These are phyloP conservation scores for Macaranga tanarius DNA, from an alignment of 441 rosid genomes.

Conservation along the genomic window DNA sequence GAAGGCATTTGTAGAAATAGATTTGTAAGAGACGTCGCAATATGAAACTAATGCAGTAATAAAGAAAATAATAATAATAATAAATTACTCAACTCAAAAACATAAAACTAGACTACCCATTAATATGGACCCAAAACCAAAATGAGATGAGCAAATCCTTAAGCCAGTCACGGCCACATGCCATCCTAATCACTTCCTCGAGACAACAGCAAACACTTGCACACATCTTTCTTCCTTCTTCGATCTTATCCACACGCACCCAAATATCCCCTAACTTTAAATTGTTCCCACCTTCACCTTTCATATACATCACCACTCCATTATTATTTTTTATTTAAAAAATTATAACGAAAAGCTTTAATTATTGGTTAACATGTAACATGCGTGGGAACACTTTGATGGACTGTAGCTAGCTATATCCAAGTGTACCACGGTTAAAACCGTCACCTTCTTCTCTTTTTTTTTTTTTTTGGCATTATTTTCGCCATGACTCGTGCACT, in stretches of 20 bases:
- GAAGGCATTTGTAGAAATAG: too few relatives aligned
- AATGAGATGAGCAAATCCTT: neutral
- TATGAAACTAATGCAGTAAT: too few relatives aligned
- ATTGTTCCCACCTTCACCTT: neutral
- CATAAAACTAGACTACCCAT: too few relatives aligned
- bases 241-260: constrained; percentile 17
- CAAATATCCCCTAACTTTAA: neutral
- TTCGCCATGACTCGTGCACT: constrained; percentile 16
- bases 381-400: neutral
- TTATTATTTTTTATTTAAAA: neutral
- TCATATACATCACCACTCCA: neutral
- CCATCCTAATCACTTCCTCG: constrained; percentile 21
- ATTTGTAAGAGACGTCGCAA: too few relatives aligned
- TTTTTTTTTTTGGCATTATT: too few relatives aligned
- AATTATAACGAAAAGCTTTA: too few relatives aligned
- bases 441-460: too few relatives aligned
- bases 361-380: neutral
- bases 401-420: too few relatives aligned
- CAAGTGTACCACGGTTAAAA: too few relatives aligned
- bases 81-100: too few relatives aligned
- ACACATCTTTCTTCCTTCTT: constrained; percentile 9
- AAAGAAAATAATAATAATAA: too few relatives aligned
- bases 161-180: constrained; percentile 16
- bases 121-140: neutral
- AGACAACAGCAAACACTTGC: neutral